Evolutionary conservation across 306 rosid genomes (phyloP).

Genomic region (Malus sylvestris): DNA sequence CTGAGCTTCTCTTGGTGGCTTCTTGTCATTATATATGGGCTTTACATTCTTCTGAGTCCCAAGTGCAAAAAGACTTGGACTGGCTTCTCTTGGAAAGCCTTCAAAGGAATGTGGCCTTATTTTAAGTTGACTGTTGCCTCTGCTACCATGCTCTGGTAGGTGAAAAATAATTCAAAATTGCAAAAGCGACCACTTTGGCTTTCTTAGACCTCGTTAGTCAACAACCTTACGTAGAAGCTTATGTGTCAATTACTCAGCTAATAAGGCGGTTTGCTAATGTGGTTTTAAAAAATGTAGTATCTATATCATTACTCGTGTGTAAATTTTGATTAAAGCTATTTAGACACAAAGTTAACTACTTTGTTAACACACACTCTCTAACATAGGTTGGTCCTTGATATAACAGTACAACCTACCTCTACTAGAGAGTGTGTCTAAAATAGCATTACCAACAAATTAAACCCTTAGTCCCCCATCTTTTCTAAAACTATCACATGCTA

Average conservation of each 20-base stretch:
- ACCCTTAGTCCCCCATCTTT: too few relatives aligned
- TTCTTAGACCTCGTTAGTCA: neutral
- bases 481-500: too few relatives aligned
- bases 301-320: neutral
- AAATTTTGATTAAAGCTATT: neutral
- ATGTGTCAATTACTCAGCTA: too few relatives aligned
- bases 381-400: too few relatives aligned
- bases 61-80: constrained; percentile 65
- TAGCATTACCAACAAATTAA: too few relatives aligned
- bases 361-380: too few relatives aligned
- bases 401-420: too few relatives aligned
- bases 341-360: too few relatives aligned
- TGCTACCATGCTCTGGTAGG: constrained; percentile 67
- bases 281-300: neutral
- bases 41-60: constrained; percentile 57
- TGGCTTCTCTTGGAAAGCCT: constrained; percentile 50
- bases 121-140: constrained; percentile 63
- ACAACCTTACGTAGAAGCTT: neutral
- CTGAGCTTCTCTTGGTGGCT: constrained; percentile 78
- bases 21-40: constrained; percentile 32
- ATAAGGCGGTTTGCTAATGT: neutral
- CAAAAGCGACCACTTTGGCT: neutral
- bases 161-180: neutral
- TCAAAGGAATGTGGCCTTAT: constrained; percentile 66
- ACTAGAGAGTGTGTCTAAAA: too few relatives aligned